Evolutionary conservation across 2,329 filamentous ascomycete genomes (phyloP).

Genomic region (Microcera coccophila): DNA sequence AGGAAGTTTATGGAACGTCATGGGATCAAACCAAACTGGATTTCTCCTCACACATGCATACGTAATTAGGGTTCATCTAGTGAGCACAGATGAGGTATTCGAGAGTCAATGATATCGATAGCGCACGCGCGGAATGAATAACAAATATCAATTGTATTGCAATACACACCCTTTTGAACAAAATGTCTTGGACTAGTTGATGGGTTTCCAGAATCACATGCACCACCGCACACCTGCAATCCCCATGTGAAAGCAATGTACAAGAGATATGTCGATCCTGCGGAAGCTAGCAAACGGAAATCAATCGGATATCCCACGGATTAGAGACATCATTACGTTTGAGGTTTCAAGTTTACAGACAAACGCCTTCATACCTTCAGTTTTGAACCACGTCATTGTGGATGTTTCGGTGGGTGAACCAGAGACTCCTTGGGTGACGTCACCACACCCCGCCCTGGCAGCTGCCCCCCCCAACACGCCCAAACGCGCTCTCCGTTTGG

Average conservation of each 20-base stretch:
- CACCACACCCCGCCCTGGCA: slow-evolving; percentile 3
- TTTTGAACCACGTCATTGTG: not conserved
- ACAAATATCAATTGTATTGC: too few species aligned
- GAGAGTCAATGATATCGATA: too few species aligned
- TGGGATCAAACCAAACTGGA: too few species aligned
- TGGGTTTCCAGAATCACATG: slow-evolving; percentile 14
- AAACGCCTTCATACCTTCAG: not conserved
- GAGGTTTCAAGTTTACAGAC: slow-evolving; percentile 8
- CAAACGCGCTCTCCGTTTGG: slow-evolving; percentile 7
- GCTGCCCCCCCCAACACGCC: slow-evolving; percentile 4
- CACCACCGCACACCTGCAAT: not conserved
- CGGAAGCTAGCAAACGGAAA: not conserved
- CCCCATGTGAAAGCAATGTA: not conserved
- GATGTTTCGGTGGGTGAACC: not conserved
- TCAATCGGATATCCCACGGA: too few species aligned
- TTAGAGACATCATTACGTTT: slow-evolving; percentile 11
- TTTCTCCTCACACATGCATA: too few species aligned
- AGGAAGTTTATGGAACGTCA: not conserved
- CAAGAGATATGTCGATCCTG: slow-evolving; percentile 10
- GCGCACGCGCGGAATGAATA: too few species aligned
- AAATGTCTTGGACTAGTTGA: too few species aligned
- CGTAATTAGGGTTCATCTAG: too few species aligned
- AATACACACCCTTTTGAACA: too few species aligned
- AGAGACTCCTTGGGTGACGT: slow-evolving; percentile 13
- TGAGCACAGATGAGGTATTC: too few species aligned